phyloP scores from a whole-genome alignment of 148 eudicot genomes.

The Vaccinium macrocarpon region DNA sequence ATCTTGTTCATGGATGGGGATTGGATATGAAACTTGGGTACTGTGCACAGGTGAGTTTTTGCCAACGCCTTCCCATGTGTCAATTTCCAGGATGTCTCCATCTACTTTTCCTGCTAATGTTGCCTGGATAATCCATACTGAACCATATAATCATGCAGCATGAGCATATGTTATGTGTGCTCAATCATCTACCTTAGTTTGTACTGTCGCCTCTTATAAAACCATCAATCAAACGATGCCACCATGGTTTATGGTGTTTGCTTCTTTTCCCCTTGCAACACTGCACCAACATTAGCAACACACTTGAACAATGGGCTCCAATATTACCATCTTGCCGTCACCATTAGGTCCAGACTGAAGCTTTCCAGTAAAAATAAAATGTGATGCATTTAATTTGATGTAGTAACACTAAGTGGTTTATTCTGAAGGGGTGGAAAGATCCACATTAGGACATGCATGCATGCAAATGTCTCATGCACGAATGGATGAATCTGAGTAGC shows the following conservation, averaged over 20 bases:
- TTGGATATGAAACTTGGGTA: constrained; percentile 99
- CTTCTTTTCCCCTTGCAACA: background rate
- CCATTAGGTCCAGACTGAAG: background rate
- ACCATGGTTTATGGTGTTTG: background rate
- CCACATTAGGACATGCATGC: background rate
- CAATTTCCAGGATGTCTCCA: background rate
- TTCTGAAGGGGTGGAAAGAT: background rate
- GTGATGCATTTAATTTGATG: background rate
- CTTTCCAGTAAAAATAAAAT: background rate
- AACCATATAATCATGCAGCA: background rate
- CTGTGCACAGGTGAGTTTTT: constrained; percentile 61
- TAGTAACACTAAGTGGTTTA: background rate
- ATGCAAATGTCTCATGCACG: background rate
- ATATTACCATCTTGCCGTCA: background rate
- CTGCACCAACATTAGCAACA: background rate
- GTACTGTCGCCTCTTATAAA: background rate
- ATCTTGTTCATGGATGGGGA: constrained; percentile 99
- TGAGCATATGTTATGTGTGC: background rate
- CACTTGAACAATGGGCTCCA: background rate
- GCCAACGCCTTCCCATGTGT: constrained; percentile 1
- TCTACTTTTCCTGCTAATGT: background rate
- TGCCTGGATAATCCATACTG: background rate
- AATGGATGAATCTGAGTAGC: background rate
- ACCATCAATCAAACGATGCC: background rate
- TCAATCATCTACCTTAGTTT: background rate